Evolutionary conservation across 257 asterid genomes (phyloP), one percentile per base, ranked within the genome.

Genomic region (Fraxinus cuspidata): DNA sequence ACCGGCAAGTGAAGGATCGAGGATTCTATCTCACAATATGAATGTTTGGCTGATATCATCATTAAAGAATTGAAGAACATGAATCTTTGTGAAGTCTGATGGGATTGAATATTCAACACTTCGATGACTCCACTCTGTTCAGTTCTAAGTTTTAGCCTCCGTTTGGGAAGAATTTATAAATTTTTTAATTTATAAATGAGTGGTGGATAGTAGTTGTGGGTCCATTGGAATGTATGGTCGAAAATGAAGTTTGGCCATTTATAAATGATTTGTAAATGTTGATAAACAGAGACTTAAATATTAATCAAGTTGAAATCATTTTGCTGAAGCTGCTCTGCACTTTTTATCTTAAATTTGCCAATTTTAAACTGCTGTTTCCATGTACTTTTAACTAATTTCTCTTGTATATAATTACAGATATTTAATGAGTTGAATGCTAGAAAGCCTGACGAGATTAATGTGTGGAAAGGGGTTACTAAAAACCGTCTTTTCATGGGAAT

Each of bases 341-440:
- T 12, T 63, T 60, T 23, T 63, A 23, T 63, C 69, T 27, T 63
- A 25, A 63, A 63, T 63, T 25, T 63, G 69, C 69, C 18, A 9
- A 23, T 23, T 56, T 23, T 56, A 3, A 63, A 63, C 69, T 63
- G 32, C 64, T 53, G 23, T 53, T 53, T 53, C 27, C 27, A 53
- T n/a, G 3, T 7, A 21, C 27, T 27, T 27, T 28, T 42, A 70
- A 51, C 51, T 18, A 21, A 64, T 73, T 70, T 74, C 56, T 73
- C 58, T 66, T 85, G 29, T 77, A 40, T 73, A 74, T 72, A 27
- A 51, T 73, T 66, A 21, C 85, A 95, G 99, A 67, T 91, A 27
- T 95, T 95, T 80, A 95, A 95, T 76, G 97, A 89, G 77, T 90
- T 95, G 47, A 95, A 95, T 84, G 95, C 98, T 79, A 91, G 98